Percentiles rank a stretch among this genome's conserved stretches.
phyloP scores from a whole-genome alignment of 441 rosid genomes.

The Arabidopsis lyrata region DNA sequence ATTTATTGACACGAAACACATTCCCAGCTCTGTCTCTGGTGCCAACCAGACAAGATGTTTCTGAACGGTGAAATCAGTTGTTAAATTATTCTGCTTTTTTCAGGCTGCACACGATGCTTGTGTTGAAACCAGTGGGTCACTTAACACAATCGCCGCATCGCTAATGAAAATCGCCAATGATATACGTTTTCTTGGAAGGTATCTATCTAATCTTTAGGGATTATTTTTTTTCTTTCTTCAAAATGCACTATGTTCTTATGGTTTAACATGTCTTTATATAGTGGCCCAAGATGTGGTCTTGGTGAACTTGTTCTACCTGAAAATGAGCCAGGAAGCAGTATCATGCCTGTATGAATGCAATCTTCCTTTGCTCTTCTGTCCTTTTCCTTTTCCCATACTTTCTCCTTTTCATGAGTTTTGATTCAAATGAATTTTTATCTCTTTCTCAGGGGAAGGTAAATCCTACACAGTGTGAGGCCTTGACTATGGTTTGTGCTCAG shows the following conservation, averaged over 20 bases:
- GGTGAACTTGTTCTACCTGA: constrained; percentile 99
- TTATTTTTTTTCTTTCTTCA: constrained; percentile 1
- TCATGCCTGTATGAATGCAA: constrained; percentile 73
- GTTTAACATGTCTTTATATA: constrained; percentile 48
- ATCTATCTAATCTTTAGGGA: constrained; percentile 17
- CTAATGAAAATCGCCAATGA: constrained; percentile 96
- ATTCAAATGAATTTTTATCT: constrained; percentile 1
- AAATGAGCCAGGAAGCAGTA: constrained; percentile 99
- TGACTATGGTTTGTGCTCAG: constrained; percentile 98
- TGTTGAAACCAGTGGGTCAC: constrained; percentile 96
- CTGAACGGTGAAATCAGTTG: constrained; percentile 14
- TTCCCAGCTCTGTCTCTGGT: constrained; percentile 14
- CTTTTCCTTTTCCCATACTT: background rate
- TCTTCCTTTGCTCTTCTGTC: constrained; percentile 17
- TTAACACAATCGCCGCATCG: constrained; percentile 82
- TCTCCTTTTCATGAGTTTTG: constrained; percentile 7
- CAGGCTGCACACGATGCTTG: constrained; percentile 99
- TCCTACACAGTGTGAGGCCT: constrained; percentile 98
- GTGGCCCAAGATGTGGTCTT: constrained; percentile 98
- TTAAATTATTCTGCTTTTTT: constrained; percentile 32
- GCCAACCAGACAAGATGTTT: constrained; percentile 15
- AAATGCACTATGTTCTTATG: constrained; percentile 37
- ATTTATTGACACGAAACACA: constrained; percentile 10
- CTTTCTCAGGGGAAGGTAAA: constrained; percentile 92
- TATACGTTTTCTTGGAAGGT: constrained; percentile 93